phyloP scores from a whole-genome alignment of 306 rosid species.

The Canavalia gladiata region DNA sequence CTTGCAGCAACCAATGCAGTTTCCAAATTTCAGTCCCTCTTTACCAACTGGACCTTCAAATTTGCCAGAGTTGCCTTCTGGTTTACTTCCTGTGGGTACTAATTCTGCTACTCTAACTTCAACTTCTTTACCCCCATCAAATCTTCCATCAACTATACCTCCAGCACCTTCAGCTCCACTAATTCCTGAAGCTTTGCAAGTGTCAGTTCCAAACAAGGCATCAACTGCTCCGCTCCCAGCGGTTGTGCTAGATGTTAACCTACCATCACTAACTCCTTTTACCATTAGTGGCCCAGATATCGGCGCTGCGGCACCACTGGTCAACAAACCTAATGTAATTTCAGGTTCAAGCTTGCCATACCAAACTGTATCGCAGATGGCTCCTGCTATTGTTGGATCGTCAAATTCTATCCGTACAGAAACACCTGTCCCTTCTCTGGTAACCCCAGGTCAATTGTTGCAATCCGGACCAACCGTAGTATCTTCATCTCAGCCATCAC shows the following conservation, averaged over 20 bases:
- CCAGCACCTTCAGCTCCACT: constrained; percentile 55
- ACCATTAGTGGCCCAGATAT: constrained; percentile 58
- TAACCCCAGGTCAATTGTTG: constrained; percentile 86
- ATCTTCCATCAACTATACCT: constrained; percentile 56
- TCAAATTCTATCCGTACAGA: constrained; percentile 58
- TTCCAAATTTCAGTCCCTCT: constrained; percentile 67
- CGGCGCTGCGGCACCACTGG: constrained; percentile 52
- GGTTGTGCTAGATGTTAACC: constrained; percentile 48
- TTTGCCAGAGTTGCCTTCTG: constrained; percentile 67
- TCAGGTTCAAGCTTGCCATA: constrained; percentile 62
- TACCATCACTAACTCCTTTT: constrained; percentile 63
- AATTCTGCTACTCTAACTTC: constrained; percentile 56
- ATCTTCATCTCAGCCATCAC: constrained; percentile 66
- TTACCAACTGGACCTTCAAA: constrained; percentile 67
- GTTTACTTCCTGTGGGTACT: constrained; percentile 63
- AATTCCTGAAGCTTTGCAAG: constrained; percentile 65
- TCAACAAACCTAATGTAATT: constrained; percentile 62
- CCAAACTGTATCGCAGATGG: constrained; percentile 65
- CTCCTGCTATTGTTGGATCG: constrained; percentile 63
- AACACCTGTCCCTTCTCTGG: constrained; percentile 67
- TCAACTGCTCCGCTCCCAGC: constrained; percentile 54
- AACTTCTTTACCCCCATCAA: constrained; percentile 50
- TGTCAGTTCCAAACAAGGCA: constrained; percentile 64
- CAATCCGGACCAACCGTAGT: constrained; percentile 66
- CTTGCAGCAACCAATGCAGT: constrained; percentile 86